Evolutionary conservation across 345 rosid species (phyloP).

Genomic region (Salix arbutifolia): DNA sequence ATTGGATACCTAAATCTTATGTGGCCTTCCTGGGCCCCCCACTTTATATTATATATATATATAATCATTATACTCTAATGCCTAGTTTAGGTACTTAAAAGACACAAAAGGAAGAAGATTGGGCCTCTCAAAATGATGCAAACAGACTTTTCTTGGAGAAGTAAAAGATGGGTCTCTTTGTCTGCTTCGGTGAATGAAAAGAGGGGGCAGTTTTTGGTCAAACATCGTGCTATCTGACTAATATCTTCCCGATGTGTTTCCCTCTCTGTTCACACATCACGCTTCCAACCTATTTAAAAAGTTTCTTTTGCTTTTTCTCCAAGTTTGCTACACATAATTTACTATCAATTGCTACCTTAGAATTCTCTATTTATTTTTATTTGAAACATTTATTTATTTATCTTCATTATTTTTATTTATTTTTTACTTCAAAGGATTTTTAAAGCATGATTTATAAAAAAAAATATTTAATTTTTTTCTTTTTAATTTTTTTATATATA

Average conservation of each 20-base stretch:
- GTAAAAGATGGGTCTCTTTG: slow-evolving; percentile 42
- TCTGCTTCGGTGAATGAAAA: slow-evolving; percentile 20
- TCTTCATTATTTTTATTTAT: no score
- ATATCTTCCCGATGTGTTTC: slow-evolving; percentile 11
- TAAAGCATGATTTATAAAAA: no score
- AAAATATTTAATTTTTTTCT: no score
- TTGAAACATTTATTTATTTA: no score
- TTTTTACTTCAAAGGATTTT: no score
- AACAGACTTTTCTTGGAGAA: slow-evolving; percentile 34
- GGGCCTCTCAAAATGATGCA: slow-evolving; percentile 3
- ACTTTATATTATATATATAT: no score
- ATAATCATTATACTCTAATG: not conserved
- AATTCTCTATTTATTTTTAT: no score
- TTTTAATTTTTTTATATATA: no score
- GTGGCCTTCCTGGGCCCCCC: not conserved
- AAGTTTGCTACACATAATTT: no score
- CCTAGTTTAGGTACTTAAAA: slow-evolving; percentile 14
- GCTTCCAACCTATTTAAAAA: slow-evolving; percentile 2
- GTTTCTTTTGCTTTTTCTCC: no score
- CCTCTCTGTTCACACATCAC: slow-evolving; percentile 19
- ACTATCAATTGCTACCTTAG: no score
- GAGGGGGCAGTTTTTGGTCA: slow-evolving; percentile 27
- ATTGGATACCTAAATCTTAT: slow-evolving; percentile 30
- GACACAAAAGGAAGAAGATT: slow-evolving; percentile 28
- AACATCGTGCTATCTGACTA: slow-evolving; percentile 30